Base-by-base conservation (phyloP, 257 asterid genomes). In the Prunella vulgaris region DNA sequence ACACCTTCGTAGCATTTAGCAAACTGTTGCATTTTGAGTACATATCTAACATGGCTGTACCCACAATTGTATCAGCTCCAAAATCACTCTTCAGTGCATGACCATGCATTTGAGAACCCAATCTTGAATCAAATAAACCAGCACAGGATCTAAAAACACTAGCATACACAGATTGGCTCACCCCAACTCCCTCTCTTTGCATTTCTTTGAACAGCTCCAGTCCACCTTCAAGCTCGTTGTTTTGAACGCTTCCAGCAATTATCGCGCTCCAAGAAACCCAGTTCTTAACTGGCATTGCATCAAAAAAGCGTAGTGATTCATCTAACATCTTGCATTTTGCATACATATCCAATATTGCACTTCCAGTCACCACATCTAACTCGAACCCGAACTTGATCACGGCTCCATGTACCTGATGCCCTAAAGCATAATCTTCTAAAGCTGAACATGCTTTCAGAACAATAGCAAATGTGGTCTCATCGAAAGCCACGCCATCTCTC, bases 221-320 rank as follows among this genome's bases (percentile, higher is more conserved):
- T 73, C 98, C 97, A 10, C 74, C 24, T 30, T 59, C 38, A 80
- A 73, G 82, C 46, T 86, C 86, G 5, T 64, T 57, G 42, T 87
- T 92, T 77, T 92, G 97, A 68, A 80, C 77, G 53, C 87, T 76
- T 9, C 96, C 96, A 2, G 96, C 98, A 32, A 92, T 86, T 17
- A 80, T 42, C 18, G 98, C 98, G 7, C 98, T 92, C 98, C 98
- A 92, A 0, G 96, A 83, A 69, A 92, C 96, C 90, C 85, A 80
- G 32, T 87, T 90, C 81, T 79, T 92, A 60, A 75, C 85, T 0
- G 89, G 86, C 88, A 92, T 91, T 28, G 82, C 77, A 59, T 65
- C 1, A 20, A 92, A 71, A n/a, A 86, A 76, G 15, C 53, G 27
- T 37, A 84, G 7, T 0, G 96, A 85, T 35, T 87, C 92, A 54